Evolutionary conservation across 768 basidiomycete species (phyloP), one percentile per base, ranked within the genome.

Genomic region (Coprinopsis strossmayeri): DNA sequence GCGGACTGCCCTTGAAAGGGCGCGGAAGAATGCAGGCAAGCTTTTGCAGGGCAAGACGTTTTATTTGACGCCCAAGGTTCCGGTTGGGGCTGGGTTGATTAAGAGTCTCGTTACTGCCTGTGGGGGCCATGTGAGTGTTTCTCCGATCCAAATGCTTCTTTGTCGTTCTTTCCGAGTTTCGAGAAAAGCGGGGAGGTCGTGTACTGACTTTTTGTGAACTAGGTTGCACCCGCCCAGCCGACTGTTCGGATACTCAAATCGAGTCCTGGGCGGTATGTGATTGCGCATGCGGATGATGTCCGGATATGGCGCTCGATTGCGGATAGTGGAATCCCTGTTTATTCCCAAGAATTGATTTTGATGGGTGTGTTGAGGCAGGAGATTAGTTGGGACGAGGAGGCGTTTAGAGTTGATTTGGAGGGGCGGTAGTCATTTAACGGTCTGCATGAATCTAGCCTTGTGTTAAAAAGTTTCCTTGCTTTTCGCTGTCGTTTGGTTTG

Each of bases 11-110:
- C 64, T 92, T 12, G 60, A 62, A 17, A 72, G 82, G 2, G 84
- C 89, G 0, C 76, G 76, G 58, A 60, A 69, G 23, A 62, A 64
- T 12, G 60, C 68, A 13, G 78, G 78, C 5, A 78, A 72, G 50
- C 60, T 92, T 0, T 79, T 94, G 50, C 67, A 71, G 2, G 77
- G 77, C 15, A 77, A 76, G 62, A 78, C 72, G 0, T 90, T 94
- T 65, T 92, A 90, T 55, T 64, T 91, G 43, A 92, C 89, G 0
- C 72, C 76, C 0, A 81, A 75, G 0, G 59, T 70, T 0, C 68
- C 84, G 1, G 81, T 83, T 41, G 28, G 27, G 18, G 58, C 63
- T 35, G 78, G 78, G 55, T 59, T 88, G 28, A 64, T 93, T 47
- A 84, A 79, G 67, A 79, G 78, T 40, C 80, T 94, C 3, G 71